Conservation (phyloP, 176 grass and related monocot genomes). For the Oryza meyeriana region DNA sequence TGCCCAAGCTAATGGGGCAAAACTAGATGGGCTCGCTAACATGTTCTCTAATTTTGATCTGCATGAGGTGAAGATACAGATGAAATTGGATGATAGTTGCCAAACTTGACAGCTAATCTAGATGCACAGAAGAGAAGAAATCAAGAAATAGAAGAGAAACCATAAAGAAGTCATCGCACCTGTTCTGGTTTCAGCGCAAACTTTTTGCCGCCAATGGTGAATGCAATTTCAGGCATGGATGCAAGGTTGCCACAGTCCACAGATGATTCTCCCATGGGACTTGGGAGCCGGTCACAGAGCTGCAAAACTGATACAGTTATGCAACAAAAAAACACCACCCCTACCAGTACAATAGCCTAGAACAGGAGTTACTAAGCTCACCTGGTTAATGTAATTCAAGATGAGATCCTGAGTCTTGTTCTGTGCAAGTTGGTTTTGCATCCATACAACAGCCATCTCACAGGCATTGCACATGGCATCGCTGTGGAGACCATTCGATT, state of each 20-base stretch:
- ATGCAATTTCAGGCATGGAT: conserved; percentile 65
- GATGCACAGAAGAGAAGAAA: neutral
- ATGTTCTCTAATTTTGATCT: neutral
- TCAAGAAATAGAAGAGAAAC: neutral
- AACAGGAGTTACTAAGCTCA: neutral
- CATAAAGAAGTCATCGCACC: conserved; percentile 27
- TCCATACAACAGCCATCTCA: conserved; percentile 98
- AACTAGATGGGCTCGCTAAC: neutral
- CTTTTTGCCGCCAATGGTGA: conserved; percentile 67
- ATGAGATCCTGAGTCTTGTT: conserved; percentile 77
- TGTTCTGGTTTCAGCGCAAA: conserved; percentile 65
- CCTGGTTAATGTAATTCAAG: conserved; percentile 74
- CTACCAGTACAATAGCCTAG: neutral
- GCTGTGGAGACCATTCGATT: conserved; percentile 29
- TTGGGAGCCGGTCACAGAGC: conserved; percentile 82
- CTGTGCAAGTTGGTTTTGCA: conserved; percentile 86
- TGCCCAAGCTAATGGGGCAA: neutral
- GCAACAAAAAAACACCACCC: neutral
- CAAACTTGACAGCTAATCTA: neutral
- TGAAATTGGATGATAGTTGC: neutral
- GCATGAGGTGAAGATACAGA: neutral
- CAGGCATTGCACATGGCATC: conserved; percentile 85
- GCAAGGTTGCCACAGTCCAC: conserved; percentile 63
- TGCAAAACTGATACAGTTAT: conserved; percentile 32
- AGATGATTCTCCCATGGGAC: conserved; percentile 93